Conservation (phyloP, 805 yeast species). For the Candida saitoana region DNA sequence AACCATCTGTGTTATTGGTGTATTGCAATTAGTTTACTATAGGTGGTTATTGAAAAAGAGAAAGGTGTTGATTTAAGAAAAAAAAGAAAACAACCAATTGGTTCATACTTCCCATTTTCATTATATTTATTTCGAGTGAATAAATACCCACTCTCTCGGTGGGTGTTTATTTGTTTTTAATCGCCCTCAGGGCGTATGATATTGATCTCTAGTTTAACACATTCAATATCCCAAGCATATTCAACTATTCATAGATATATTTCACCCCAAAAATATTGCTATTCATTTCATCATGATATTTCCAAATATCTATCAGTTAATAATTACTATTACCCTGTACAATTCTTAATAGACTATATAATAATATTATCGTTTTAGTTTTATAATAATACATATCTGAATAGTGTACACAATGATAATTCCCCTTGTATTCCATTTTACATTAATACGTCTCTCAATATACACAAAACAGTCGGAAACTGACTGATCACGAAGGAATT, state of each 20-base stretch:
- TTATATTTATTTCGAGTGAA: too few species aligned
- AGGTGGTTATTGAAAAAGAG: slow-evolving; percentile 26
- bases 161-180: too few species aligned
- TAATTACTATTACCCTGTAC: neutral
- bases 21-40: slow-evolving; percentile 28
- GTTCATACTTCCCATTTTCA: too few species aligned
- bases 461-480: too few species aligned
- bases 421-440: too few species aligned
- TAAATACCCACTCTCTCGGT: too few species aligned
- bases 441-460: too few species aligned
- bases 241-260: neutral
- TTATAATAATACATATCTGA: too few species aligned
- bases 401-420: too few species aligned
- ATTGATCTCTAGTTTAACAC: neutral
- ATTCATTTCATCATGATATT: slow-evolving; percentile 7
- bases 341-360: neutral
- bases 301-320: neutral
- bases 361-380: neutral
- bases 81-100: too few species aligned
- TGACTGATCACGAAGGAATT: too few species aligned
- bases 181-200: too few species aligned
- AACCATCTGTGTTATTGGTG: slow-evolving; percentile 26
- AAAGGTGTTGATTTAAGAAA: slow-evolving; percentile 11
- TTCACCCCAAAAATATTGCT: neutral
- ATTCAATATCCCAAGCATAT: slow-evolving; percentile 2